Evolutionary conservation across 305 asterid species (phyloP), one percentile per base, ranked within the genome.

Genomic region (Rubia balearica): DNA sequence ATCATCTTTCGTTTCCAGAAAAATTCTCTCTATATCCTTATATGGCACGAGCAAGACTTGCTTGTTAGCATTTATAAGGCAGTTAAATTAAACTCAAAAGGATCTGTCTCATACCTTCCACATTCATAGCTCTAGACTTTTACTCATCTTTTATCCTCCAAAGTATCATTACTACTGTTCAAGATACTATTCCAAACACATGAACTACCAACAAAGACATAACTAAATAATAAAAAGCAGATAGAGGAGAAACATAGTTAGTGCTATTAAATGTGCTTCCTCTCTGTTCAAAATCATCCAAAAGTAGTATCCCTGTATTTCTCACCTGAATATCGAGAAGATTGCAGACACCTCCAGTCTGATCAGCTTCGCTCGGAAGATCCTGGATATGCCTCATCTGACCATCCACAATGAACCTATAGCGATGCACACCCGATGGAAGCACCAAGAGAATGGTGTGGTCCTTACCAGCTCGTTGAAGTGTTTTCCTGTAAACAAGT

Each of bases 381-480:
- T 92, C 95, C 5, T 92, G 90, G 67, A 83, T 84, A 79, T 81
- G 78, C 80, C 84, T 88, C 77, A 77, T 78, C 75, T 85, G 82
- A 7, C 96, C 98, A 81, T 92, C 96, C 73, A 92, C 96, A 66
- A 87, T 78, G 79, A 92, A 87, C 74, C 77, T 87, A 85, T 88
- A 92, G 78, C 81, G 92, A 75, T 85, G 87, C 75, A 90, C 69
- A 48, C 97, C 97, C 4, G 88, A 80, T 8, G 96, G 93, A 62
- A 92, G 87, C 76, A 92, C 98, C 87, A 90, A 77, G 56, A 92
- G 86, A 77, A 88, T 74, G 10, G 91, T 82, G 75, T 88, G 91
- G 77, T 92, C 98, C 89, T 87, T 92, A 73, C 95, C 97, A 55
- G 96, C 85, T 82, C 88, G 84, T 78, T 88, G 93, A 67, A 92